Evolutionary conservation across 768 basidiomycete species (phyloP), one percentile per base, ranked within the genome.

Genomic region (Boletus bicolor): DNA sequence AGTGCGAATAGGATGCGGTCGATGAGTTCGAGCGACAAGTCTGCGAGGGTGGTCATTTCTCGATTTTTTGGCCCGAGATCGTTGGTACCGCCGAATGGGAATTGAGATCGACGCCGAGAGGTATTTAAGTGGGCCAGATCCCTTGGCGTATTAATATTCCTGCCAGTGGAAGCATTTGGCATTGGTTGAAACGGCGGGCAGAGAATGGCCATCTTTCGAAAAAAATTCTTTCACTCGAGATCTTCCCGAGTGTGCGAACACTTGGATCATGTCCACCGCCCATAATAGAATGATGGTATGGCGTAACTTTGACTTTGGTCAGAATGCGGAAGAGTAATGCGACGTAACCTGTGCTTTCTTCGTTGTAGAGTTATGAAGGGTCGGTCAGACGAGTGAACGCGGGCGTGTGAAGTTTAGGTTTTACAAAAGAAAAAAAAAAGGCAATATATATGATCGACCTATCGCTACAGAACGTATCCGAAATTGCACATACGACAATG

Each of bases 1-100:
- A 80, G 77, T n/a, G 69, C 59, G 41, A 80, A 60, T 8, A 91
- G 71, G 51, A 87, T 78, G 50, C 77, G 71, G 45, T 87, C 85
- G 37, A 86, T 58, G 44, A 87, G 65, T 67, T 91, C 89, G 10
- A 70, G 68, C 11, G 86, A 84, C 17, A 88, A 63, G 26, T 72
- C 67, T n/a, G 61, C 55, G 54, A 82, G 57, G n/a, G 36, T 35
- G 12, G 35, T 26, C 63, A 60, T 67, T 14, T 15, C 17, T 10
- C 12, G 44, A 17, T 0, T 3, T 19, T 8, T 34, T 8, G 60
- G 10, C 15, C 26, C 17, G 5, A 11, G 4, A 6, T 38, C 24
- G 59, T 41, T 44, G 60, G 35, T 45, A 8, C 26, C 24, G 24
- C 30, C 19, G 24, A 21, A 43, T 9, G 42, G 30, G 15, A 28